Percentiles rank a stretch among this genome's conserved stretches.
These are phyloP conservation scores for Ophiocordyceps camponoti-rufipedis DNA, from an alignment of 2,329 filamentous ascomycete species.

Conservation along the genomic window DNA sequence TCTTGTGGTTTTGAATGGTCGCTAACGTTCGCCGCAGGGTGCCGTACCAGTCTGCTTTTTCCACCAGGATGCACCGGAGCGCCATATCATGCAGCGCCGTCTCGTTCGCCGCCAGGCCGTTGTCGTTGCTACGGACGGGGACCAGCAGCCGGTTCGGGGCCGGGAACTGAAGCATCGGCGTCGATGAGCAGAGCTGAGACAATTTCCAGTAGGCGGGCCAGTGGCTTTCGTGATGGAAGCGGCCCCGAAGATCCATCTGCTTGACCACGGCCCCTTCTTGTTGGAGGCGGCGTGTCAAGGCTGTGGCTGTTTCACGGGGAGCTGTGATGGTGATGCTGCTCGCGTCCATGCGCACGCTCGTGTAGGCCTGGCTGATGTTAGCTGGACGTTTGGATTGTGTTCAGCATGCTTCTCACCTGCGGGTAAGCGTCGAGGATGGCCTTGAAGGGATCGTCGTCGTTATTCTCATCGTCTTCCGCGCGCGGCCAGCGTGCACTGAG, in stretches of 20 bases:
- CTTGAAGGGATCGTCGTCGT: background rate
- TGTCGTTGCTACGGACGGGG: background rate
- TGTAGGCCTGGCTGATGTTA: background rate
- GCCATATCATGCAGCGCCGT: background rate
- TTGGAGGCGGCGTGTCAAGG: background rate
- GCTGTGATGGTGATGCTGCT: background rate
- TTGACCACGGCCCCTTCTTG: background rate
- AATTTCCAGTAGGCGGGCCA: background rate
- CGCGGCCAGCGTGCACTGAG: constrained; percentile 1
- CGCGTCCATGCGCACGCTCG: background rate
- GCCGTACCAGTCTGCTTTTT: background rate
- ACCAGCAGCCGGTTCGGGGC: background rate
- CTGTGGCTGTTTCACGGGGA: background rate
- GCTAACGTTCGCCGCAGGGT: background rate
- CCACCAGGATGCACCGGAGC: constrained; percentile 1
- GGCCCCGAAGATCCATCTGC: constrained; percentile 1
- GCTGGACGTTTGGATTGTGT: background rate
- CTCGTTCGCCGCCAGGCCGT: background rate
- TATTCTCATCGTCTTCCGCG: background rate
- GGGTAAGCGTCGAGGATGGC: background rate
- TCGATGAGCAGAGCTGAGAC: background rate
- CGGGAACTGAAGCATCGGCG: background rate
- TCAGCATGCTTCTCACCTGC: background rate
- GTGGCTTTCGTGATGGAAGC: background rate
- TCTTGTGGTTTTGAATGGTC: background rate